Base-by-base conservation (phyloP, 2,329 filamentous ascomycete species). In the Tolypocladium inflatum region DNA sequence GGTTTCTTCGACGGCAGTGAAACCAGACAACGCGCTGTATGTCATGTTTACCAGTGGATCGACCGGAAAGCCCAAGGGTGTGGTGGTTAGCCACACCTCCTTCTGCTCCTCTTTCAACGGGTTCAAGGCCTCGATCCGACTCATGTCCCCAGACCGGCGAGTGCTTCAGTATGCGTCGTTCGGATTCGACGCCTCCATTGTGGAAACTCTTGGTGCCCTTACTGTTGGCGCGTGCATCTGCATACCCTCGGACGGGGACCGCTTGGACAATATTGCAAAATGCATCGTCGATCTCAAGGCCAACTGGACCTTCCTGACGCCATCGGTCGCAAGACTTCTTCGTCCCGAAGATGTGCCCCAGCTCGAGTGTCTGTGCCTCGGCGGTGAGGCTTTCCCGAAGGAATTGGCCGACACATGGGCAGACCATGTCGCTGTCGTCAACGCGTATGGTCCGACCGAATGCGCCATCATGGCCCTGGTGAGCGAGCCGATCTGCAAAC, bases 21-120 rank as follows among this genome's bases (percentile, higher is more conserved):
- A 3, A 5, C 8, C 37, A 0, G 33, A 62, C 3, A 39, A 59
- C 6, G 58, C 62, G 0, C 62, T 61, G 0, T 62, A 65, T 7
- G 55, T 62, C 10, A 65, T 67, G 7, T 67, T 60, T 23, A 67
- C 65, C 6, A 67, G 64, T 0, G 65, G 65, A 5, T 67, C 65
- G 9, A 67, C 65, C 0, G 65, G 65, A 38, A 65, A 52, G 8
- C 62, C 65, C 0, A 67, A 67, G 19, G 65, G 65, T 1, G 58
- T 67, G 15, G 56, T 67, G 1, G 63, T 67, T 30, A 60, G 63
- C 2, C 65, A 67, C 21, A 45, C 54, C 0, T 59, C 64, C 0
- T 62, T 67, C 10, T 17, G 59, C 0, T 55, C 60, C 0, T 66
- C 64, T 9, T 51, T 57, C 0, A 63, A 21, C 3, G 65, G 57